phyloP scores from a whole-genome alignment of 2,329 filamentous ascomycete genomes.

The Cercospora brassicicola region DNA sequence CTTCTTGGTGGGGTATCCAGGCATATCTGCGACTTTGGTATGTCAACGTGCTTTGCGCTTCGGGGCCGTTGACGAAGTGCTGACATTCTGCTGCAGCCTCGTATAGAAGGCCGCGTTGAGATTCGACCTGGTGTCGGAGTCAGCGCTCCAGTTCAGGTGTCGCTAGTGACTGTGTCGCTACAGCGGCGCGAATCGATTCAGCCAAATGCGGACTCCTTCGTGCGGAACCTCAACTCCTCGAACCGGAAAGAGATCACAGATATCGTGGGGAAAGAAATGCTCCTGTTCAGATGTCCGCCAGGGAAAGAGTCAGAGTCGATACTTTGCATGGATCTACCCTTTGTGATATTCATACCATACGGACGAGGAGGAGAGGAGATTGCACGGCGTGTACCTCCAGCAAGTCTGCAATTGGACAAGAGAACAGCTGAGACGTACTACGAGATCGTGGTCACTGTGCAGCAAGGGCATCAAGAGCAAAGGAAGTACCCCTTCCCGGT shows the following conservation, averaged over 20 bases:
- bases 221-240: conserved; percentile 80
- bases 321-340: conserved; percentile 93
- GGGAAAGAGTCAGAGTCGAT: conserved; percentile 86
- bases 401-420: conserved; percentile 84
- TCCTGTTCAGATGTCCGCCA: conserved; percentile 81
- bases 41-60: conserved; percentile 44
- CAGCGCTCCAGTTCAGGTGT: conserved; percentile 85
- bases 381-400: conserved; percentile 84
- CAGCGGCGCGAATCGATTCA: conserved; percentile 95
- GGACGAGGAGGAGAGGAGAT: conserved; percentile 87
- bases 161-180: conserved; percentile 89
- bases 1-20: conserved; percentile 94
- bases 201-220: conserved; percentile 88
- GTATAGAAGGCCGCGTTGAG: conserved; percentile 97
- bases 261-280: conserved; percentile 91
- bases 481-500: conserved; percentile 90
- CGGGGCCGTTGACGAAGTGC: neutral
- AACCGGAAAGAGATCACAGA: conserved; percentile 88
- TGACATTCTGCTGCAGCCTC: conserved; percentile 60
- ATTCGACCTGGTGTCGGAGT: conserved; percentile 83
- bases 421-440: conserved; percentile 96
- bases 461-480: conserved; percentile 83
- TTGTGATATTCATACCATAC: conserved; percentile 95
- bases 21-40: conserved; percentile 95
- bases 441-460: conserved; percentile 92